phyloP scores from a whole-genome alignment of 202 grass and related monocot species.

The Carex sylvatica region DNA sequence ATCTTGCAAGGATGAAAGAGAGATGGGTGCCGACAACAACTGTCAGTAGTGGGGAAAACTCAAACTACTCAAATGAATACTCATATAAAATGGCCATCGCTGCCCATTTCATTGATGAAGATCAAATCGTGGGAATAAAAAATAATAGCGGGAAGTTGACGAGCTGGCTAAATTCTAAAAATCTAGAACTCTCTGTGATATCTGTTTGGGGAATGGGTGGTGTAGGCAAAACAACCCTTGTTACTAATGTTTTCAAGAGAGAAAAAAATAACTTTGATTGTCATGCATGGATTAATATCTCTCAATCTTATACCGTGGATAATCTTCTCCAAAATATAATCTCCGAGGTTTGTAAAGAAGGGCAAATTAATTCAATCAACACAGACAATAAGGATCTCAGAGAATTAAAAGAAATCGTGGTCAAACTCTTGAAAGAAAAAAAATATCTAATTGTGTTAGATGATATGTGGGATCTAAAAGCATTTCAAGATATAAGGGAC shows the following conservation, averaged over 20 bases:
- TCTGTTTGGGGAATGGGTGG: conserved; percentile 39
- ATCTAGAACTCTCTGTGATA: not conserved
- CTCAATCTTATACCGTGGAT: conserved; percentile 1
- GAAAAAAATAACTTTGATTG: conserved; percentile 17
- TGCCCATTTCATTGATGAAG: conserved; percentile 31
- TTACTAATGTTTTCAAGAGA: conserved; percentile 32
- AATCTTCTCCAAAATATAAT: conserved; percentile 23
- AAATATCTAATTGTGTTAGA: conserved; percentile 39
- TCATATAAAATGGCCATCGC: not conserved
- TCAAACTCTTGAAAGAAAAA: not conserved
- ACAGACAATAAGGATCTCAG: not conserved
- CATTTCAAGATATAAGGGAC: not conserved
- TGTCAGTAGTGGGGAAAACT: no score
- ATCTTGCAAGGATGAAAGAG: conserved; percentile 17
- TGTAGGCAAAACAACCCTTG: conserved; percentile 40
- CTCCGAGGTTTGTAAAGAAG: not conserved
- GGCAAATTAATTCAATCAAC: not conserved
- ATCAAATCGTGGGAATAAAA: conserved; percentile 33
- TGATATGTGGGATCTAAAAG: conserved; percentile 35
- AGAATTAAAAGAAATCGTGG: no score
- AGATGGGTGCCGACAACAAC: not conserved
- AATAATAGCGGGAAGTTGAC: not conserved
- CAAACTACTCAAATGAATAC: not conserved
- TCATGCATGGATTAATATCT: conserved; percentile 29
- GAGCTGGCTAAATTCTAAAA: conserved; percentile 13